Conservation (phyloP, 2,329 filamentous ascomycete species). For the Penicillium sp. region DNA sequence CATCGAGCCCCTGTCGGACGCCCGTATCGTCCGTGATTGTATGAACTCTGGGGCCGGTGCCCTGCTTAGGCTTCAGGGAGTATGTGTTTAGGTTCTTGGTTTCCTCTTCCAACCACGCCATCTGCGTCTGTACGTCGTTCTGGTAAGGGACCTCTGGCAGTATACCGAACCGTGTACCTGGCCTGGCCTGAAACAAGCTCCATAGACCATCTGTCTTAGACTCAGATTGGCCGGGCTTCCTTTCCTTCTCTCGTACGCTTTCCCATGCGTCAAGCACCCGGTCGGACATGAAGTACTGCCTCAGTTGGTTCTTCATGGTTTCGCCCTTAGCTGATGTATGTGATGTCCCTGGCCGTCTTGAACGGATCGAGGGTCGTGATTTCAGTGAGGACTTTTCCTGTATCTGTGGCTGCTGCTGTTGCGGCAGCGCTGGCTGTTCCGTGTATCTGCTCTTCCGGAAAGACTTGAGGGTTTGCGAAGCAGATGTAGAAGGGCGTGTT, state of each 20-base stretch:
- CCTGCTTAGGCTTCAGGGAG: constrained; percentile 34
- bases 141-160: constrained; percentile 17
- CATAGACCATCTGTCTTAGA: constrained; percentile 32
- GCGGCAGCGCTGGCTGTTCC: constrained; percentile 15
- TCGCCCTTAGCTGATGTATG: constrained; percentile 25
- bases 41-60: constrained; percentile 37
- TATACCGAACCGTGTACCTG: constrained; percentile 19
- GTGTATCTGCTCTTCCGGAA: constrained; percentile 26
- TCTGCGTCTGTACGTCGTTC: constrained; percentile 28
- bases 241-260: constrained; percentile 28
- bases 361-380: constrained; percentile 17
- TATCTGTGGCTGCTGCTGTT: neutral
- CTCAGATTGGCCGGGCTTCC: constrained; percentile 18
- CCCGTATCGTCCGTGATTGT: constrained; percentile 35
- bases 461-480: constrained; percentile 29
- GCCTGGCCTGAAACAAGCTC: constrained; percentile 38
- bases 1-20: constrained; percentile 28
- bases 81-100: constrained; percentile 35
- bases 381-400: constrained; percentile 5
- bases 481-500: constrained; percentile 34
- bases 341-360: constrained; percentile 14
- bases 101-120: constrained; percentile 38
- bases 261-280: constrained; percentile 41
- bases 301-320: constrained; percentile 38
- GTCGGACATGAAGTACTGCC: constrained; percentile 40